Conservation (phyloP, 306 rosid species). For the Amphicarpaea edgeworthii region DNA sequence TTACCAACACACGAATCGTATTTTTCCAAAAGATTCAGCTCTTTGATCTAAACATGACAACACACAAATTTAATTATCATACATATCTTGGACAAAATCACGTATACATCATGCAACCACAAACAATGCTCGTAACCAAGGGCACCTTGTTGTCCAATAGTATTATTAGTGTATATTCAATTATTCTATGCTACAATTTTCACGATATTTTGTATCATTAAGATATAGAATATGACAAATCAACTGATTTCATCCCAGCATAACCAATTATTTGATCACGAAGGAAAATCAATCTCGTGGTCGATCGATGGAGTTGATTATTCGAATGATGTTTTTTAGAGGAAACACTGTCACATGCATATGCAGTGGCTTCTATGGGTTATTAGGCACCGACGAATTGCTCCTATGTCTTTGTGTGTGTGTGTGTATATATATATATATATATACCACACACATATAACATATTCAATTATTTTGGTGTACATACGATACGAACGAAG, state of each 20-base stretch:
- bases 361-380: background rate
- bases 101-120: background rate
- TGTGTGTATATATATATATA: no score
- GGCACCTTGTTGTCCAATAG: background rate
- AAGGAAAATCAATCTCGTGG: conserved; percentile 19
- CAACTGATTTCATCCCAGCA: conserved; percentile 19
- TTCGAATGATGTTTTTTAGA: background rate
- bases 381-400: conserved; percentile 37
- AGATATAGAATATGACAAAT: conserved; percentile 20
- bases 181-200: background rate
- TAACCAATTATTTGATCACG: conserved; percentile 21
- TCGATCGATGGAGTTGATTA: background rate
- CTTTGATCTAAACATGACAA: background rate
- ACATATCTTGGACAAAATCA: conserved; percentile 2
- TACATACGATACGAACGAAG: background rate
- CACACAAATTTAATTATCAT: background rate
- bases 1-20: background rate
- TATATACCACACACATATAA: conserved; percentile 17
- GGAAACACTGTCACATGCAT: conserved; percentile 37
- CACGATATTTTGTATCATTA: background rate
- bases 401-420: conserved; percentile 15
- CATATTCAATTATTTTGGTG: background rate
- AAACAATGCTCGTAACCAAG: conserved; percentile 3
- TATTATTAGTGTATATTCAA: background rate
- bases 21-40: background rate